Evolutionary conservation across 106 monocot species (phyloP), one percentile per base, ranked within the genome.

Genomic region (Acorus calamus): DNA sequence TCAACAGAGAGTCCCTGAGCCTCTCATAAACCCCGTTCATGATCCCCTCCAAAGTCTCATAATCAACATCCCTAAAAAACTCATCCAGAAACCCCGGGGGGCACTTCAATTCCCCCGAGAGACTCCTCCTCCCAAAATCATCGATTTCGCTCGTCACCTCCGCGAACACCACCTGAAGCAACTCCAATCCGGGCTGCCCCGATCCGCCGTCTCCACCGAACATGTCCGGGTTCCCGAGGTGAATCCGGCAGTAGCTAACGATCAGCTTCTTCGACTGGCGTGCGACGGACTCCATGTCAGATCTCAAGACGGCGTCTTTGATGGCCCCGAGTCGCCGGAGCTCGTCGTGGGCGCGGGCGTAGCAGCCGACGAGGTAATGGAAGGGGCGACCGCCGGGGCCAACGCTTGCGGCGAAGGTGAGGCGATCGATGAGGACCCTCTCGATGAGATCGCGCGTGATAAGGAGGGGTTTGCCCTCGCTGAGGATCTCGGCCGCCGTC

Each of bases 401-500:
- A 66, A 76, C 64, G 53, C 55, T 28, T 28, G 28, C 28, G 28
- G 28, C 52, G 28, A 62, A 61, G 50, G 87, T 81, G 47, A 96
- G 91, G 64, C 96, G 90, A 14, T 96, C 96, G 62, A 96, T 81
- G 47, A 96, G 85, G 49, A 91, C 84, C 8, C 91, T 77, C 68
- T 96, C 96, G 61, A 76, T 66, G 55, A 66, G 47, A 50, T 84
- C 85, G 9, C 79, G 71, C n/a, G 78, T 79, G 42, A 91, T 67
- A 14, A 82, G 64, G 11, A 90, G 80, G 12, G 84, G 80, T 11
- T 77, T 81, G 46, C 73, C 71, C 69, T 94, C 94, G 84, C 84
- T 84, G 65, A 94, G 79, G 58, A 94, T 69, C 81, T 94, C 90
- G 44, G 94, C 94, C 52, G 94, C 94, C 50, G 94, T 94, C 44